These are phyloP conservation scores for Candida tammaniensis DNA, from an alignment of 805 yeast genomes.

Conservation along the genomic window DNA sequence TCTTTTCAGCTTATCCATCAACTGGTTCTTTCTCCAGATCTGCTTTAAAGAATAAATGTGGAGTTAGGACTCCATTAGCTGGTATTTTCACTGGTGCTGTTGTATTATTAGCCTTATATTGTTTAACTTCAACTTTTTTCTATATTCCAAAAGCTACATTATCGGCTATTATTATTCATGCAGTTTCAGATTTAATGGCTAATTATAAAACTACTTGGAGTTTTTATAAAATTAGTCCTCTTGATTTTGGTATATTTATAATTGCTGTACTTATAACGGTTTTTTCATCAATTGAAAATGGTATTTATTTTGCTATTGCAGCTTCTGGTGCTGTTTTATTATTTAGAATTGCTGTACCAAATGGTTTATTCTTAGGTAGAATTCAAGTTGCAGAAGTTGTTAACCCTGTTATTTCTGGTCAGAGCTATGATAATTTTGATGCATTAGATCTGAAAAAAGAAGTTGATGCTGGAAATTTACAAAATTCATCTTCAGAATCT, in stretches of 20 bases:
- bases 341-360: slow-evolving; percentile 75
- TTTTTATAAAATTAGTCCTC: slow-evolving; percentile 70
- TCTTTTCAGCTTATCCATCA: slow-evolving; percentile 91
- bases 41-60: slow-evolving; percentile 91
- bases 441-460: slow-evolving; percentile 5
- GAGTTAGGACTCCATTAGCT: slow-evolving; percentile 91
- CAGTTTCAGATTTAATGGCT: slow-evolving; percentile 82
- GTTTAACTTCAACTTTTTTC: slow-evolving; percentile 78
- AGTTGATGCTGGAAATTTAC: slow-evolving; percentile 4
- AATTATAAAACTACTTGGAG: slow-evolving; percentile 63
- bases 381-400: slow-evolving; percentile 69
- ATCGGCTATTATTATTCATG: slow-evolving; percentile 87
- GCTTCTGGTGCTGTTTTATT: slow-evolving; percentile 76
- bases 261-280: slow-evolving; percentile 73
- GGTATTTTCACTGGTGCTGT: slow-evolving; percentile 89
- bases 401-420: slow-evolving; percentile 49
- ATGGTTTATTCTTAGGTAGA: slow-evolving; percentile 79
- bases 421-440: slow-evolving; percentile 6
- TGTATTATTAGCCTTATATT: slow-evolving; percentile 82
- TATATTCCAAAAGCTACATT: slow-evolving; percentile 89
- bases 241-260: slow-evolving; percentile 71
- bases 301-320: slow-evolving; percentile 86
- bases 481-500: slow-evolving; percentile 17
- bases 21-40: slow-evolving; percentile 96
- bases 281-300: slow-evolving; percentile 77